Percentiles rank a stretch among this genome's conserved stretches.
These are phyloP conservation scores for Heliosperma pusillum DNA, from an alignment of 148 eudicot species.

Conservation along the genomic window DNA sequence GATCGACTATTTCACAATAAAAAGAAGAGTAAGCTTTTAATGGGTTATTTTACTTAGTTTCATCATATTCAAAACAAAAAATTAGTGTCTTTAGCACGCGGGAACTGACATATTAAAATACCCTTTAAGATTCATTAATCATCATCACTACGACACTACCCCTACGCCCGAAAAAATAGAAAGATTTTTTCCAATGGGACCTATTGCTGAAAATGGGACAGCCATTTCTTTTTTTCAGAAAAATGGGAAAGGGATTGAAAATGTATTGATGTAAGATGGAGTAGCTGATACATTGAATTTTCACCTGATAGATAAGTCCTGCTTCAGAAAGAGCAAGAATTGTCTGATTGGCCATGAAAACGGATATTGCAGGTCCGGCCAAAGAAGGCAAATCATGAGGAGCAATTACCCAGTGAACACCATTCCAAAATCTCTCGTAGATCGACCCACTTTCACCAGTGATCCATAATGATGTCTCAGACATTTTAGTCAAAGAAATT, in stretches of 20 bases:
- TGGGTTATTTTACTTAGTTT: no score
- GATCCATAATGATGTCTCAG: conserved; percentile 74
- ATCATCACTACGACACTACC: neutral
- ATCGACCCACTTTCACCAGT: conserved; percentile 79
- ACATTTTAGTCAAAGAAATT: conserved; percentile 60
- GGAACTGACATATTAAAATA: neutral
- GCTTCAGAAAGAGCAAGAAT: conserved; percentile 79
- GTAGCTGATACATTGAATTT: neutral
- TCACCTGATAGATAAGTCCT: conserved; percentile 69
- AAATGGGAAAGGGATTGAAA: no score
- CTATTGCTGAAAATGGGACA: neutral
- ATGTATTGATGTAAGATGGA: neutral
- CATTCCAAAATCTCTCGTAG: conserved; percentile 92
- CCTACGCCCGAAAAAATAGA: neutral
- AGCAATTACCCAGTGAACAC: conserved; percentile 87
- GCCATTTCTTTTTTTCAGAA: neutral
- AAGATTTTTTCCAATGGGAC: neutral
- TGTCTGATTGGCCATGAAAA: conserved; percentile 65
- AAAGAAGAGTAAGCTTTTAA: no score
- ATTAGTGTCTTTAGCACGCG: no score
- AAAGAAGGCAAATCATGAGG: conserved; percentile 76
- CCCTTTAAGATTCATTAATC: neutral
- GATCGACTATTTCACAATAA: no score
- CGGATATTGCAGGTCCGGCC: conserved; percentile 56
- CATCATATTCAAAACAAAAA: no score